Conservation (phyloP, 2,329 filamentous ascomycete genomes). For the Emydomyces testavorans region DNA sequence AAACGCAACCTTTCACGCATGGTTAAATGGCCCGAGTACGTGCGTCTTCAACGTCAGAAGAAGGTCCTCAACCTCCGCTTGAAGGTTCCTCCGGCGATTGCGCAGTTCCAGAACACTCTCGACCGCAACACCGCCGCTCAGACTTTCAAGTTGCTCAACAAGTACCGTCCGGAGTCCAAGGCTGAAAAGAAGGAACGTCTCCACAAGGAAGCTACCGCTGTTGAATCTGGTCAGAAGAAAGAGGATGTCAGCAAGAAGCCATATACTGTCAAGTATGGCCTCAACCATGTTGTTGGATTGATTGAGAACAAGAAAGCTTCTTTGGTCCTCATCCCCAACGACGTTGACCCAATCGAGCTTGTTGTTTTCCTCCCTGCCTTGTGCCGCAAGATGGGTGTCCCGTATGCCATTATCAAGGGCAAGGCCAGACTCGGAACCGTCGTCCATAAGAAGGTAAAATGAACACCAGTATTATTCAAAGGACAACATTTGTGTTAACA, state of each 20-base stretch:
- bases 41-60: constrained; percentile 88
- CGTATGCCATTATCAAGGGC: constrained; percentile 98
- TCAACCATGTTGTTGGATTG: constrained; percentile 96
- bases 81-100: constrained; percentile 94
- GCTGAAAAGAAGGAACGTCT: constrained; percentile 99
- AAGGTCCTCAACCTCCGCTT: constrained; percentile 97
- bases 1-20: constrained; percentile 91
- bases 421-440: constrained; percentile 98
- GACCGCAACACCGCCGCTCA: constrained; percentile 95
- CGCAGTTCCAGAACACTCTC: constrained; percentile 95
- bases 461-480: background rate
- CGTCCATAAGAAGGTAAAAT: constrained; percentile 94
- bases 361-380: constrained; percentile 98
- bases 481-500: constrained; percentile 22
- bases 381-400: constrained; percentile 99
- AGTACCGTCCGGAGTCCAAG: constrained; percentile 99
- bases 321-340: constrained; percentile 96
- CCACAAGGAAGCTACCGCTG: constrained; percentile 91
- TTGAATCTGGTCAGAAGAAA: constrained; percentile 99
- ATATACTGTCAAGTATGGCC: constrained; percentile 97
- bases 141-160: constrained; percentile 98
- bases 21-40: constrained; percentile 99
- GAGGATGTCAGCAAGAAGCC: constrained; percentile 99
- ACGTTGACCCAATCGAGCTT: constrained; percentile 98
- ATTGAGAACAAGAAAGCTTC: constrained; percentile 99